phyloP scores from a whole-genome alignment of 2,329 filamentous ascomycete genomes.

The Hypoxylon sp. region DNA sequence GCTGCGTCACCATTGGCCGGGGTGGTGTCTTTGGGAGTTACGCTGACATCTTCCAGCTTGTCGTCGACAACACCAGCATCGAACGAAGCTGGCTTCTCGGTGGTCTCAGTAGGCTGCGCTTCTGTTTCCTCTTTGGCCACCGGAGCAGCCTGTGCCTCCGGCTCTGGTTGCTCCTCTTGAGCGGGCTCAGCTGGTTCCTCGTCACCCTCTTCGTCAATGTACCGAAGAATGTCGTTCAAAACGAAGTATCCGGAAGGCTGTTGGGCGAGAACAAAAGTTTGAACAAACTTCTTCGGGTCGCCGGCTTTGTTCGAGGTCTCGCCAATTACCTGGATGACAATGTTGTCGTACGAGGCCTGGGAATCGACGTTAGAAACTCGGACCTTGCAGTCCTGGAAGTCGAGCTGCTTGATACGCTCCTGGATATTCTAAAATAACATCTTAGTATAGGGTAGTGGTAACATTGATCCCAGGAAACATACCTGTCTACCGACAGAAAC shows the following conservation, averaged over 20 bases:
- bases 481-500: slow-evolving; percentile 91
- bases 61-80: slow-evolving; percentile 72
- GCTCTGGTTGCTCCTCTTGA: slow-evolving; percentile 47
- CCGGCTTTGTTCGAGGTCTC: slow-evolving; percentile 95
- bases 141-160: slow-evolving; percentile 47
- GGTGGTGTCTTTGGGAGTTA: slow-evolving; percentile 55
- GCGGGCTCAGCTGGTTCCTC: slow-evolving; percentile 70
- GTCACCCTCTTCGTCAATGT: slow-evolving; percentile 86
- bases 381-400: slow-evolving; percentile 98
- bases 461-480: slow-evolving; percentile 54
- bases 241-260: slow-evolving; percentile 98
- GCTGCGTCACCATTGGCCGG: slow-evolving; percentile 60
- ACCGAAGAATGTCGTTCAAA: slow-evolving; percentile 96
- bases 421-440: slow-evolving; percentile 78
- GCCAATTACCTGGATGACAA: slow-evolving; percentile 97
- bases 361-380: slow-evolving; percentile 98
- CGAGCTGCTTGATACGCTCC: slow-evolving; percentile 91
- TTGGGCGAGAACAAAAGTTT: slow-evolving; percentile 96
- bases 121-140: slow-evolving; percentile 54
- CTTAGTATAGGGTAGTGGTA: slow-evolving; percentile 22
- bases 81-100: slow-evolving; percentile 53
- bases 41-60: slow-evolving; percentile 77
- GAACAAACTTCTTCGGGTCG: slow-evolving; percentile 94
- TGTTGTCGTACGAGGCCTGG: slow-evolving; percentile 91
- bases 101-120: slow-evolving; percentile 52